Conservation (phyloP, 768 basidiomycete species). For the Macrocybe gigantea region DNA sequence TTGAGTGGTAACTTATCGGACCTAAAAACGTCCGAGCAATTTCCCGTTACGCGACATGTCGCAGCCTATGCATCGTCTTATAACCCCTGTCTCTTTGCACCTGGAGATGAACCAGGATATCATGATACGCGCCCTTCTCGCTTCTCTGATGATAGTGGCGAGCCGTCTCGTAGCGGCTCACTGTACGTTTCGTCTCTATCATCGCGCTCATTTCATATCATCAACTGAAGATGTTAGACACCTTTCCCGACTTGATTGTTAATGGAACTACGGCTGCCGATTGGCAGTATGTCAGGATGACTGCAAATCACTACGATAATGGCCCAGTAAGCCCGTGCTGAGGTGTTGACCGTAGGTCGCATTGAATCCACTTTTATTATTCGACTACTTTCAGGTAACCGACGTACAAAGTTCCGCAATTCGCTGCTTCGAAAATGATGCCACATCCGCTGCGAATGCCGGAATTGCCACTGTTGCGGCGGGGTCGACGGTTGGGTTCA, state of each 20-base stretch:
- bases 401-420: conserved; percentile 28
- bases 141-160: not conserved
- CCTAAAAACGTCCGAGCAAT: not conserved
- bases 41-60: not conserved
- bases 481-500: conserved; percentile 25
- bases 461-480: conserved; percentile 25
- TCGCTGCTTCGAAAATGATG: conserved; percentile 28
- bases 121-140: not conserved
- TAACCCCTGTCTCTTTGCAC: too few relatives aligned
- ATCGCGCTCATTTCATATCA: not conserved
- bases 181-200: conserved; percentile 3
- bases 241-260: conserved; percentile 22
- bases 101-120: too few relatives aligned
- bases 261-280: conserved; percentile 20
- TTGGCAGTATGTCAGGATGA: conserved; percentile 30
- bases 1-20: not conserved
- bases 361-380: not conserved
- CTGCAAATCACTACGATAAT: conserved; percentile 26
- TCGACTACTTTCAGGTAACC: conserved; percentile 16
- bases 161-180: conserved; percentile 8
- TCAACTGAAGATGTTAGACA: conserved; percentile 13
- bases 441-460: conserved; percentile 18
- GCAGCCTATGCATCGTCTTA: too few relatives aligned
- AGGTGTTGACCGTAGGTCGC: not conserved
- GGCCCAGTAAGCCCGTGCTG: conserved; percentile 19